Percentiles rank a stretch among this genome's conserved stretches.
phyloP scores from a whole-genome alignment of 2,329 filamentous ascomycete genomes.

The Clonostachys sp. region DNA sequence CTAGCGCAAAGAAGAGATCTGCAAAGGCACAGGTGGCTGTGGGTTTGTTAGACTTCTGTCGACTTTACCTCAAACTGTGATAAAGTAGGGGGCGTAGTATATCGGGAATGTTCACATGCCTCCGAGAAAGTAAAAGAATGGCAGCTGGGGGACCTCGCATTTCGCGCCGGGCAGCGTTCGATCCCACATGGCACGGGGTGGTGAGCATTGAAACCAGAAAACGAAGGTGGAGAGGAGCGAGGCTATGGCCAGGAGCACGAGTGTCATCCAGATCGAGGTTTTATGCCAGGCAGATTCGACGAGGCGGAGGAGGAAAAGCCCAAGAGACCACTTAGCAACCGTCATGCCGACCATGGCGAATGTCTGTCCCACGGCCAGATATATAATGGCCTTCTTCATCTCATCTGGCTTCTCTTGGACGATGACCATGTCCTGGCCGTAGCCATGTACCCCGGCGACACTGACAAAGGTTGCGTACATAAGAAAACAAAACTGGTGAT shows the following conservation, averaged over 20 bases:
- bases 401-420: background rate
- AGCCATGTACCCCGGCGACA: conserved; percentile 19
- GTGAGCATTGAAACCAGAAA: conserved; percentile 4
- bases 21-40: conserved; percentile 11
- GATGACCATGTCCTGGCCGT: conserved; percentile 15
- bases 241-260: conserved; percentile 1
- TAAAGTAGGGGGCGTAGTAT: too few relatives aligned
- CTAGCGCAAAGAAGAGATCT: conserved; percentile 31
- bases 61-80: too few relatives aligned
- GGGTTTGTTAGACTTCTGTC: too few relatives aligned
- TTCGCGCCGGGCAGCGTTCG: background rate
- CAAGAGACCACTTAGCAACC: conserved; percentile 24
- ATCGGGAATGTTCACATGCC: too few relatives aligned
- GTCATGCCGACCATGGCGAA: conserved; percentile 26
- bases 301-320: conserved; percentile 25
- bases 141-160: conserved; percentile 1
- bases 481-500: conserved; percentile 12
- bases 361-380: conserved; percentile 18
- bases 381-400: conserved; percentile 1
- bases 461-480: conserved; percentile 15
- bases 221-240: background rate
- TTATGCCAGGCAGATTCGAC: conserved; percentile 19
- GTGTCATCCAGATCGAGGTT: conserved; percentile 18
- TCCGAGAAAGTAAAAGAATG: too few relatives aligned
- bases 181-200: conserved; percentile 4